These are phyloP conservation scores for Colletotrichum spinosum DNA, from an alignment of 2,329 filamentous ascomycete genomes.

Conservation along the genomic window DNA sequence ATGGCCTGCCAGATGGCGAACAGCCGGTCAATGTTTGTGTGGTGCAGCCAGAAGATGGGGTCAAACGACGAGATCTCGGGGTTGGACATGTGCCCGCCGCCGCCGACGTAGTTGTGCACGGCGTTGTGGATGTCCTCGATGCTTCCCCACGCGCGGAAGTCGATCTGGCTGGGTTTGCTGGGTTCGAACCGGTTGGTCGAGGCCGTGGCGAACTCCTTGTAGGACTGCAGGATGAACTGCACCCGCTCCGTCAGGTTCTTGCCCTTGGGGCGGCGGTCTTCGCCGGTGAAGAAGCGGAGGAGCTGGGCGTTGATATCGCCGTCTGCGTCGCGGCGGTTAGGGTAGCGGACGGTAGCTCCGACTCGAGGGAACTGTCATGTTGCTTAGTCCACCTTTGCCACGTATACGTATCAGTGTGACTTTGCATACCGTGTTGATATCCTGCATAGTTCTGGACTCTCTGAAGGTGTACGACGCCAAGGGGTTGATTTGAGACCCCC, in stretches of 20 bases:
- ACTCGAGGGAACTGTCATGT: slow-evolving; percentile 3
- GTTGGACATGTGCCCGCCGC: slow-evolving; percentile 56
- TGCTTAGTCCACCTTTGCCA: not conserved
- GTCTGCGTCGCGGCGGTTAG: slow-evolving; percentile 10
- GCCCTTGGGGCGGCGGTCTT: not conserved
- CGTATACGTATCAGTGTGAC: not conserved
- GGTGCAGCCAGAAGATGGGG: slow-evolving; percentile 69
- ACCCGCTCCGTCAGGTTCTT: slow-evolving; percentile 36
- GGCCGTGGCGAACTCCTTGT: slow-evolving; percentile 25
- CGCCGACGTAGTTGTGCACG: slow-evolving; percentile 48
- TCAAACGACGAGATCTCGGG: slow-evolving; percentile 71
- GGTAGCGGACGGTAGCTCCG: slow-evolving; percentile 40
- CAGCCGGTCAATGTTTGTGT: slow-evolving; percentile 33
- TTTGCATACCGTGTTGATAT: slow-evolving; percentile 13
- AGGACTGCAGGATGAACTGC: slow-evolving; percentile 32
- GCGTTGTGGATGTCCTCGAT: slow-evolving; percentile 55
- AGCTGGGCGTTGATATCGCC: slow-evolving; percentile 6
- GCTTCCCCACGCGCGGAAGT: slow-evolving; percentile 27
- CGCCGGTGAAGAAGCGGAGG: slow-evolving; percentile 22
- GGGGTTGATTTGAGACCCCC: slow-evolving; percentile 30
- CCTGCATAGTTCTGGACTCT: not conserved
- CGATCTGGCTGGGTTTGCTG: not conserved
- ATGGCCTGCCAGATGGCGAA: slow-evolving; percentile 35
- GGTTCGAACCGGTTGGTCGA: slow-evolving; percentile 28
- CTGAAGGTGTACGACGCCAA: slow-evolving; percentile 28